These are phyloP conservation scores for Lentinula lateritia DNA, from an alignment of 768 basidiomycete genomes.

Conservation along the genomic window DNA sequence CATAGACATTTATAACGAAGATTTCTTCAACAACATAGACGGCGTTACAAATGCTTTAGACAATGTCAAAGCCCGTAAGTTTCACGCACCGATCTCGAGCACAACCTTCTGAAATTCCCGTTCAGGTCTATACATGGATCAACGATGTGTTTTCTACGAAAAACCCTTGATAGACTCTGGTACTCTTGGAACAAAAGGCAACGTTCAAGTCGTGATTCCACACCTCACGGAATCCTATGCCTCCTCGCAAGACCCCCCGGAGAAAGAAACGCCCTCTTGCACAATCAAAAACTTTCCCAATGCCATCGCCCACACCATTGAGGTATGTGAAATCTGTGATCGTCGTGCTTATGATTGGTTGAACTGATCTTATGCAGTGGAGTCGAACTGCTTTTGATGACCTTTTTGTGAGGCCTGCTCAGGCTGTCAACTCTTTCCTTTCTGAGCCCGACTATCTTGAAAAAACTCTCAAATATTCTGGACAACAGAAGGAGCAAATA, in stretches of 20 bases:
- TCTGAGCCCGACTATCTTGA: slow-evolving; percentile 96
- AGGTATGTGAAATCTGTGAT: slow-evolving; percentile 41
- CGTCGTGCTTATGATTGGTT: not conserved
- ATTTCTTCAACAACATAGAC: slow-evolving; percentile 83
- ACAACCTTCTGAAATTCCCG: not conserved
- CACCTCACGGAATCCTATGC: slow-evolving; percentile 95
- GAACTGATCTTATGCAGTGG: slow-evolving; percentile 52
- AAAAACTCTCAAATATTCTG: slow-evolving; percentile 83
- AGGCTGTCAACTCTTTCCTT: slow-evolving; percentile 93
- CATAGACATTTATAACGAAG: slow-evolving; percentile 80
- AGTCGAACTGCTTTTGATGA: slow-evolving; percentile 88
- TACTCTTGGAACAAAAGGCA: slow-evolving; percentile 97
- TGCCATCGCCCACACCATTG: slow-evolving; percentile 95
- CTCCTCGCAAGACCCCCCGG: slow-evolving; percentile 97
- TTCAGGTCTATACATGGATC: slow-evolving; percentile 94
- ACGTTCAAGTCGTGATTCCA: slow-evolving; percentile 92
- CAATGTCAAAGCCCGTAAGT: slow-evolving; percentile 91
- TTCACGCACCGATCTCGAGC: not conserved
- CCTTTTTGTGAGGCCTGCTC: slow-evolving; percentile 89
- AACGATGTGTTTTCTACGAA: slow-evolving; percentile 92
- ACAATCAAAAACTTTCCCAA: slow-evolving; percentile 99
- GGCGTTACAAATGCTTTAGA: slow-evolving; percentile 97
- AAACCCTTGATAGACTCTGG: slow-evolving; percentile 97
- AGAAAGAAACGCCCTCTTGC: slow-evolving; percentile 94
- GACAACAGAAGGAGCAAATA: slow-evolving; percentile 86